Percentiles rank a stretch among this genome's conserved stretches.
phyloP scores from a whole-genome alignment of 768 basidiomycete species.

The Russula emetica region DNA sequence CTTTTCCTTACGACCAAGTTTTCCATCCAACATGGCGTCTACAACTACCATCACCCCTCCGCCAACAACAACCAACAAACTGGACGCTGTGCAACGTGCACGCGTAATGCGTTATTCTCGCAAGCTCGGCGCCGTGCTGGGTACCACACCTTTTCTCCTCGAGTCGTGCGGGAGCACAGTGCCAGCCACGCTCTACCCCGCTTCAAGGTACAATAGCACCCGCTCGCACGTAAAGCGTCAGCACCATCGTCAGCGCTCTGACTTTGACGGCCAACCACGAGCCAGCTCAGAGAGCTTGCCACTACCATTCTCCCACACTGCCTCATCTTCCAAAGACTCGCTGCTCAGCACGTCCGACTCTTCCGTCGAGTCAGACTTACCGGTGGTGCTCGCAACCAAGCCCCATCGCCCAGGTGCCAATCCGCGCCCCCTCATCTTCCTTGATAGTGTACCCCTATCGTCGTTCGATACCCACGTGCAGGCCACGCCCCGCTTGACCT shows the following conservation, averaged over 20 bases:
- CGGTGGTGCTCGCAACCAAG: constrained; percentile 24
- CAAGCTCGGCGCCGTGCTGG: constrained; percentile 27
- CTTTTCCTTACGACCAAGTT: background rate
- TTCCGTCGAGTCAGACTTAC: constrained; percentile 29
- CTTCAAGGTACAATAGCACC: background rate
- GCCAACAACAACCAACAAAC: constrained; percentile 23
- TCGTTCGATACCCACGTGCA: constrained; percentile 31
- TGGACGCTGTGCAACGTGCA: constrained; percentile 23
- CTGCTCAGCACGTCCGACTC: constrained; percentile 29
- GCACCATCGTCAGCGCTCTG: constrained; percentile 17
- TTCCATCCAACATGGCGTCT: constrained; percentile 2
- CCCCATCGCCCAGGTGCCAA: constrained; percentile 20
- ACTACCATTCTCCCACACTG: constrained; percentile 13
- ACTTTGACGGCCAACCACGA: constrained; percentile 1
- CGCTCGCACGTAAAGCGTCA: constrained; percentile 9
- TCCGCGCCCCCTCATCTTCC: constrained; percentile 35
- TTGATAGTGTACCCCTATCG: constrained; percentile 33
- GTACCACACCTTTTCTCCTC: constrained; percentile 25
- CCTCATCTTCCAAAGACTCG: constrained; percentile 30
- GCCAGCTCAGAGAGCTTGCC: constrained; percentile 8
- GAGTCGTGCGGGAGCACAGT: constrained; percentile 19
- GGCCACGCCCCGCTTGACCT: constrained; percentile 36
- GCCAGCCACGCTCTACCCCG: background rate
- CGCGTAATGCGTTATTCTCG: constrained; percentile 27
- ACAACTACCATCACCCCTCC: constrained; percentile 7